These are phyloP conservation scores for Acer saccharum DNA, from an alignment of 345 rosid genomes.

Conservation along the genomic window DNA sequence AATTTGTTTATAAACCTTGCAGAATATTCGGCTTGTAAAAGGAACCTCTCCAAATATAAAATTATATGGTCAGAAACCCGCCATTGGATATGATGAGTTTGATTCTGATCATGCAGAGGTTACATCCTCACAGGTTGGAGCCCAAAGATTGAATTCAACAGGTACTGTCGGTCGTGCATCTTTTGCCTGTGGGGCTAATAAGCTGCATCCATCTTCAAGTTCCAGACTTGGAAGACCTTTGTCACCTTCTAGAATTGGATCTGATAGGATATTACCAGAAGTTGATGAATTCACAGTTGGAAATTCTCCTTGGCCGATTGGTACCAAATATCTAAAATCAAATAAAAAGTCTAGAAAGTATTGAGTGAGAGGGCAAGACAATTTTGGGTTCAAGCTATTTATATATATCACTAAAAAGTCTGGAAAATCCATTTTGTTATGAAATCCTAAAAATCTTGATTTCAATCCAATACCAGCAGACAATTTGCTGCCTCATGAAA, in stretches of 20 bases:
- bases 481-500: too few species aligned
- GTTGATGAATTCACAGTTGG: conserved; percentile 51
- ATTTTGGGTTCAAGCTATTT: too few species aligned
- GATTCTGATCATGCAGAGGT: conserved; percentile 55
- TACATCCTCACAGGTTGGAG: conserved; percentile 50
- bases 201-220: conserved; percentile 40
- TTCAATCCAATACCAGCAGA: too few species aligned
- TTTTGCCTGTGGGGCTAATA: conserved; percentile 51
- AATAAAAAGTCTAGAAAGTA: too few species aligned
- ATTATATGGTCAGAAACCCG: conserved; percentile 44
- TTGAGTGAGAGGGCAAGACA: too few species aligned
- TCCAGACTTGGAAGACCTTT: conserved; percentile 43
- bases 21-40: conserved; percentile 49
- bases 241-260: conserved; percentile 43
- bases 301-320: conserved; percentile 64
- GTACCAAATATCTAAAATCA: too few species aligned
- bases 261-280: conserved; percentile 46
- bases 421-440: too few species aligned
- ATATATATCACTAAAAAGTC: too few species aligned
- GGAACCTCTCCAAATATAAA: conserved; percentile 49
- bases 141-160: conserved; percentile 48
- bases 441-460: too few species aligned
- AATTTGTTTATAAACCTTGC: conserved; percentile 22
- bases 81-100: conserved; percentile 46
- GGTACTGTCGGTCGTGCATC: conserved; percentile 47